Conservation (phyloP, 305 asterid species). For the Nicotiana rustica region DNA sequence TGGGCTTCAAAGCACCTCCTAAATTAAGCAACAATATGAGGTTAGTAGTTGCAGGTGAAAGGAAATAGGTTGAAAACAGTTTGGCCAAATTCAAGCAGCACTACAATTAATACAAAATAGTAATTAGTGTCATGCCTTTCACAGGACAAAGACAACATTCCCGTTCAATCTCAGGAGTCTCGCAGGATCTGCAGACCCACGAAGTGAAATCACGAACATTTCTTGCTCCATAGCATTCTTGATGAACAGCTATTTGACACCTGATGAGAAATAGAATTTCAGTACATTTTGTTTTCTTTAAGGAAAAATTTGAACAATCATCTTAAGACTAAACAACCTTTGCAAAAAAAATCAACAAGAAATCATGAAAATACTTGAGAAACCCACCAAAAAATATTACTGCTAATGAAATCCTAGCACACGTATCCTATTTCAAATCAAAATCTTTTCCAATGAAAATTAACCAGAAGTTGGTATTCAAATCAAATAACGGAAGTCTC, state of each 20-base stretch:
- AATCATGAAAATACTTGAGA: constrained; percentile 23
- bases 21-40: constrained; percentile 39
- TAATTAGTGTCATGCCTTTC: constrained; percentile 66
- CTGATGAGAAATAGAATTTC: constrained; percentile 51
- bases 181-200: constrained; percentile 98
- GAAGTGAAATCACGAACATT: constrained; percentile 92
- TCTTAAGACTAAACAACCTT: constrained; percentile 15
- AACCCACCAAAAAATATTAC: background rate
- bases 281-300: constrained; percentile 1
- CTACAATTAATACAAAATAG: background rate
- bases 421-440: constrained; percentile 21
- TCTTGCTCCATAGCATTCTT: constrained; percentile 99
- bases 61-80: constrained; percentile 27
- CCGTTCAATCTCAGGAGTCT: constrained; percentile 93
- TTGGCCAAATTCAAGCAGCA: background rate
- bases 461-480: constrained; percentile 7
- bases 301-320: constrained; percentile 29
- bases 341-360: background rate
- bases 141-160: constrained; percentile 99
- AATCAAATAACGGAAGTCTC: constrained; percentile 6
- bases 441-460: constrained; percentile 2
- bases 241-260: constrained; percentile 99
- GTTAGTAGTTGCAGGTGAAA: constrained; percentile 34
- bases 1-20: constrained; percentile 99
- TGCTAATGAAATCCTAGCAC: background rate